These are phyloP conservation scores for Asterophora lycoperdoides DNA, from an alignment of 768 basidiomycete genomes.

Conservation along the genomic window DNA sequence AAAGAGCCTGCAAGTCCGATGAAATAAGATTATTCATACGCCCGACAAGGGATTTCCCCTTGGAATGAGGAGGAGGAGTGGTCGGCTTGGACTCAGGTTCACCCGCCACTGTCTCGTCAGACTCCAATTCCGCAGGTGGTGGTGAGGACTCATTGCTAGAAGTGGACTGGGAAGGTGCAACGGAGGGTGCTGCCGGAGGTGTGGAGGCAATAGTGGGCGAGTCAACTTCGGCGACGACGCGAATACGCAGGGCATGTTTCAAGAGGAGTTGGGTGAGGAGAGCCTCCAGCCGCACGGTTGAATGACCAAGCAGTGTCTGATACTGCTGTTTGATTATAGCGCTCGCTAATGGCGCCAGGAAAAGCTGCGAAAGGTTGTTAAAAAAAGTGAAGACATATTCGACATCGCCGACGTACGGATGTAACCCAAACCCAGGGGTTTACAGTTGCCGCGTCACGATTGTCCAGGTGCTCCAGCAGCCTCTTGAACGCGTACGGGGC, in stretches of 20 bases:
- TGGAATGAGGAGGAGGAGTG: constrained; percentile 1
- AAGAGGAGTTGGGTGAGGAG: constrained; percentile 39
- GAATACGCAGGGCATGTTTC: constrained; percentile 51
- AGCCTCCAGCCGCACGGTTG: constrained; percentile 44
- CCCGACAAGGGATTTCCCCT: constrained; percentile 43
- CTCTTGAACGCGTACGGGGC: constrained; percentile 37
- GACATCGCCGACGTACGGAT: constrained; percentile 24
- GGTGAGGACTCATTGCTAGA: not conserved
- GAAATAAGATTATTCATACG: constrained; percentile 75
- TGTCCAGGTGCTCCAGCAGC: constrained; percentile 40
- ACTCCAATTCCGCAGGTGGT: not conserved
- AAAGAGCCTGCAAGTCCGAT: constrained; percentile 45
- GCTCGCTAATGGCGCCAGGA: constrained; percentile 9
- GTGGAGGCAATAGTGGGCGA: constrained; percentile 5
- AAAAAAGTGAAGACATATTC: constrained; percentile 46
- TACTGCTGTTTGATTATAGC: constrained; percentile 13
- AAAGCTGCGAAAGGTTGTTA: constrained; percentile 36
- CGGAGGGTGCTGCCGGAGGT: not conserved
- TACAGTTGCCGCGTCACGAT: constrained; percentile 40
- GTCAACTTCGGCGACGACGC: constrained; percentile 42
- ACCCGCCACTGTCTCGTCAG: too few species aligned
- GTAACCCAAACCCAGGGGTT: constrained; percentile 69
- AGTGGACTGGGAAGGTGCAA: not conserved
- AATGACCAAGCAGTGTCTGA: constrained; percentile 34
- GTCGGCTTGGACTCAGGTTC: not conserved